Conservation (phyloP, 2,329 filamentous ascomycete species). For the Esteya vermicola region DNA sequence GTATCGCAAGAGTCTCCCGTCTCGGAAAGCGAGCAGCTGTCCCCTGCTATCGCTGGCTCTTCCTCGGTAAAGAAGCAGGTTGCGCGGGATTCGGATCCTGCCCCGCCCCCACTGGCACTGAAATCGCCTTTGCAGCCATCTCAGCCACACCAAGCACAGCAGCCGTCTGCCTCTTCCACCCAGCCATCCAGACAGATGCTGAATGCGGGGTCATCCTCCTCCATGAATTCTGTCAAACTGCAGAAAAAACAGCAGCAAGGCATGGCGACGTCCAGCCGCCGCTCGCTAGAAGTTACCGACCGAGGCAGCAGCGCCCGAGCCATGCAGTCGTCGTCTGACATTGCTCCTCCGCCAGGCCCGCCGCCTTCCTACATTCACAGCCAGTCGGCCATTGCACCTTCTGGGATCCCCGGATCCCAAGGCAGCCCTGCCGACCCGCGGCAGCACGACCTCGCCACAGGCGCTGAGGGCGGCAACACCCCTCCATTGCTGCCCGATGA, state of each 20-base stretch:
- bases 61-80: constrained; percentile 19
- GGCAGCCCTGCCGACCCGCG: constrained; percentile 23
- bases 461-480: too few species aligned
- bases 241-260: constrained; percentile 3
- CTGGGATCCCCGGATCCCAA: constrained; percentile 24
- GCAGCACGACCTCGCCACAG: too few species aligned
- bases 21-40: constrained; percentile 30
- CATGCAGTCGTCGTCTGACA: constrained; percentile 18
- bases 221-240: neutral
- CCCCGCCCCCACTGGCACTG: constrained; percentile 6
- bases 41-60: constrained; percentile 17
- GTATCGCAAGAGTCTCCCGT: constrained; percentile 46
- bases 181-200: neutral
- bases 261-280: constrained; percentile 17
- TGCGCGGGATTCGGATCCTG: constrained; percentile 5
- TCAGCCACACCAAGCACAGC: constrained; percentile 20
- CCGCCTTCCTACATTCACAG: constrained; percentile 39
- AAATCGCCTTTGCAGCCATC: constrained; percentile 9
- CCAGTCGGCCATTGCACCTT: constrained; percentile 17
- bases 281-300: constrained; percentile 33
- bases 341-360: constrained; percentile 23
- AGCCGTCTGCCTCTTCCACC: neutral
- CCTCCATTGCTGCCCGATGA: too few species aligned
- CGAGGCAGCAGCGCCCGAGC: constrained; percentile 24
- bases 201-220: too few species aligned